phyloP scores from a whole-genome alignment of 192 early-diverging fungal genomes.

The Coemansia sp. region DNA sequence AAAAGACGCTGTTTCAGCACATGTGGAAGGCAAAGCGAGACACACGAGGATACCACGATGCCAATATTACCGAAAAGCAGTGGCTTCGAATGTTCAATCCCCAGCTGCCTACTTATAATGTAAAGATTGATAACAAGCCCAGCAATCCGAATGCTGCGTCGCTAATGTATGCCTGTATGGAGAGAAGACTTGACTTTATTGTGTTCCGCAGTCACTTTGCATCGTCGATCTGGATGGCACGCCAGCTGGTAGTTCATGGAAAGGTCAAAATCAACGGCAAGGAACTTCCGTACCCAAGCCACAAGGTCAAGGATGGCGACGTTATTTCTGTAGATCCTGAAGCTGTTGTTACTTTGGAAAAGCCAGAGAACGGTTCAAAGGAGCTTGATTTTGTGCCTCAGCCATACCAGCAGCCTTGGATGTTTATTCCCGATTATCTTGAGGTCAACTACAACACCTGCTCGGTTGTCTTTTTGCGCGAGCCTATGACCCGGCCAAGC shows the following conservation, averaged over 20 bases:
- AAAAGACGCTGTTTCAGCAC: slow-evolving; percentile 84
- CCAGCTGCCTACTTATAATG: slow-evolving; percentile 68
- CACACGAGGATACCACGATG: slow-evolving; percentile 90
- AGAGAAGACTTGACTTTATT: slow-evolving; percentile 90
- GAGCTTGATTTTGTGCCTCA: slow-evolving; percentile 64
- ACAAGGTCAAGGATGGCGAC: slow-evolving; percentile 82
- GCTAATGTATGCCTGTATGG: slow-evolving; percentile 83
- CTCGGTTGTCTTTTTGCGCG: slow-evolving; percentile 82
- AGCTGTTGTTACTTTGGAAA: slow-evolving; percentile 65
- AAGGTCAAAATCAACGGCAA: slow-evolving; percentile 93
- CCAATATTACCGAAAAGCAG: slow-evolving; percentile 84
- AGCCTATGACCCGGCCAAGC: slow-evolving; percentile 83
- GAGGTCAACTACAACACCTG: slow-evolving; percentile 97
- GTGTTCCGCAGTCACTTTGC: slow-evolving; percentile 93
- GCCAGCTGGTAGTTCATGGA: slow-evolving; percentile 77
- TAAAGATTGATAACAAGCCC: slow-evolving; percentile 29
- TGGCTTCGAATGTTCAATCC: slow-evolving; percentile 74
- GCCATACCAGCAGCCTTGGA: slow-evolving; percentile 85
- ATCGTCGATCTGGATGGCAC: slow-evolving; percentile 80
- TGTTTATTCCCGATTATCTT: slow-evolving; percentile 96
- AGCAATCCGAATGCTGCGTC: slow-evolving; percentile 70
- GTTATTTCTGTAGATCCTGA: slow-evolving; percentile 80
- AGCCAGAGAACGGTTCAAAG: slow-evolving; percentile 50
- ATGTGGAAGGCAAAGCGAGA: slow-evolving; percentile 94
- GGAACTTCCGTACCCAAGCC: slow-evolving; percentile 73